Conservation (phyloP, 129 eudicot species). For the carrot (Daucus carota) region DH1_v3.0 NC_030383.2:56528501-56529000, state of each 20-base stretch:
- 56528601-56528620: neutral
- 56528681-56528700: constrained; percentile 89
- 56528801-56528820: constrained; percentile 6
- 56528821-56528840: neutral
- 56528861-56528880: neutral
- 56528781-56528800: constrained; percentile 42
- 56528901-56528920: constrained; percentile 75
- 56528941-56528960: constrained; percentile 67
- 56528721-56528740: constrained; percentile 86
- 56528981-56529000: constrained; percentile 66
- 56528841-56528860: neutral
- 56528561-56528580: neutral
- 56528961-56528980: constrained; percentile 83
- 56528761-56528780: constrained; percentile 83
- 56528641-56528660: neutral
- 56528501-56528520: neutral
- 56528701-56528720: constrained; percentile 96
- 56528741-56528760: constrained; percentile 94
- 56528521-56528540: neutral
- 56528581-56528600: neutral
- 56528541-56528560: neutral
- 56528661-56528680: constrained; percentile 84
- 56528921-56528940: constrained; percentile 77
- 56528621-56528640: neutral
- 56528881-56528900: constrained; percentile 14